Evolutionary conservation across 73 alveolate species (phyloP), one percentile per base, ranked within the genome.

Genomic region (Paramecium primaurelia): DNA sequence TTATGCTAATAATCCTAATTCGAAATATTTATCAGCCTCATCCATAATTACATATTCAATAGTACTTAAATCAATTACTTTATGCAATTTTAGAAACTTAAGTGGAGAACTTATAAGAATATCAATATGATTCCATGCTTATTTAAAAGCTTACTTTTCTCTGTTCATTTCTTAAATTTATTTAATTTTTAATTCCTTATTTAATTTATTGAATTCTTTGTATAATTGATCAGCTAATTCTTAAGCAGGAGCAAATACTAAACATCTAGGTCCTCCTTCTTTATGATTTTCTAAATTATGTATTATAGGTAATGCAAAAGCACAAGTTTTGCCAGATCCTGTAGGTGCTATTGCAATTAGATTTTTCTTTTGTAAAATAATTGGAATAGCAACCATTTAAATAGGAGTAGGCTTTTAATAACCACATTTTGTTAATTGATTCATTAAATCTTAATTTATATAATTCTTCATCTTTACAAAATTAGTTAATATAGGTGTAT

Each of bases 1-100:
- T 38, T 86, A 93, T 0, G 73, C 84, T 11, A 59, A 7, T 11
- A 80, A 26, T n/a, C 97, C 98, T 92, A 97, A 88, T 42, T 97
- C 98, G 54, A 95, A 96, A 77, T 94, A 64, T 73, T 95, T 95
- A 88, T 96, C 99, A 12, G 99, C 97, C 85, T 97, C 99, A 71
- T 97, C 99, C 32, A 97, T 58, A 8, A 96, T 93, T 4, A 96
- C 32, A 28, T 28, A 59, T 58, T 94, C 92, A 7, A 92, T 45
- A 54, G 45, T 37, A 36, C 68, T 40, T 37, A 94, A 92, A 36
- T 38, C 85, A 2, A 87, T 49, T 18, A 26, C 59, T 30, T 85
- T 86, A 58, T 86, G 77, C 37, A 60, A 58, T 32, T 94, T 88
- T 20, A 92, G 38, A 45, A 94, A 51, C 16, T 92, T 54, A 40